Percentiles rank a stretch among this genome's conserved stretches.
Conservation (phyloP, 768 basidiomycete genomes). For the Russula sp. region DNA sequence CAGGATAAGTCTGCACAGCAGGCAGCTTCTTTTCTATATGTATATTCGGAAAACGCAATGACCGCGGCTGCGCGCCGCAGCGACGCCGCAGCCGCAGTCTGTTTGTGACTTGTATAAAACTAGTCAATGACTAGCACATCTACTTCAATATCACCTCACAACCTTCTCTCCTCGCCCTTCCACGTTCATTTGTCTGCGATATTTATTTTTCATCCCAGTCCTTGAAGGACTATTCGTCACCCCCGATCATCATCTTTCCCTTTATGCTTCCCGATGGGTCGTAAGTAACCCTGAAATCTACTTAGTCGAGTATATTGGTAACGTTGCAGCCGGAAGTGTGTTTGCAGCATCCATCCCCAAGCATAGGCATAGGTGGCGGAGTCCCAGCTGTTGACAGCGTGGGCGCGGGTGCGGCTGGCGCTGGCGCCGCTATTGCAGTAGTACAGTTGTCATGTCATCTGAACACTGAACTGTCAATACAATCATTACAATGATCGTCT, state of each 20-base stretch:
- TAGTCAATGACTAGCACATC: too few species aligned
- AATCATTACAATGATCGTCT: not conserved
- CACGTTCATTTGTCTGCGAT: not conserved
- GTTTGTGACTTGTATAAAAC: too few species aligned
- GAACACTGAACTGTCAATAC: not conserved
- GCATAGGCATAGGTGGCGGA: conserved; percentile 19
- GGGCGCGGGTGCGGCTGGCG: not conserved
- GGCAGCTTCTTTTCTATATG: too few species aligned
- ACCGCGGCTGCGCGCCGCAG: too few species aligned
- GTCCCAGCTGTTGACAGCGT: not conserved
- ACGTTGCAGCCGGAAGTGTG: conserved; percentile 15
- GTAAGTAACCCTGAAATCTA: not conserved
- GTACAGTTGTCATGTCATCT: not conserved
- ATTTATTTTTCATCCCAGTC: not conserved
- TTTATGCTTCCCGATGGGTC: not conserved
- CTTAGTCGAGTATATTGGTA: conserved; percentile 9
- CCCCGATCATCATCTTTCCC: not conserved
- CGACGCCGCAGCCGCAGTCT: too few species aligned
- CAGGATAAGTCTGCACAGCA: too few species aligned
- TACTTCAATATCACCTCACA: too few species aligned
- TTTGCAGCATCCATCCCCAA: conserved; percentile 19
- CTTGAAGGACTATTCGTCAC: not conserved
- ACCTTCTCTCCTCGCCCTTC: not conserved
- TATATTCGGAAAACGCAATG: too few species aligned
- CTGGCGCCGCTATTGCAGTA: not conserved